Evolutionary conservation across 225 moss, liverwort and hornwort species (phyloP), one percentile per base, ranked within the genome.

Genomic region (Physcomitrellopsis africana): DNA sequence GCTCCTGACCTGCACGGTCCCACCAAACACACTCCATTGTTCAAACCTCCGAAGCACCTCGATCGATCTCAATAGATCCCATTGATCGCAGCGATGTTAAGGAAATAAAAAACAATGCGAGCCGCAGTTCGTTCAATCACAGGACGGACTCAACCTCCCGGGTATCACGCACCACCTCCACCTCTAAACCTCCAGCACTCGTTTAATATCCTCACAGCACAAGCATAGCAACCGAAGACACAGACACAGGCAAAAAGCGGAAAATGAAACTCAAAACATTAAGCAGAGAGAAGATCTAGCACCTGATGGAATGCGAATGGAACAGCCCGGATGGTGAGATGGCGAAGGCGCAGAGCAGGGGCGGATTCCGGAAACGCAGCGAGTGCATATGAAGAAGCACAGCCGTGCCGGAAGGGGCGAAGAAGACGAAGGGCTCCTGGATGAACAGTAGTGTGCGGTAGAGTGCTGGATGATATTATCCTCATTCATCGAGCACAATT

Each of bases 1-100:
- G 5, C 63, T 61, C 61, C 48, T 66, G 66, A 55, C 75, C 72
- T 74, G 17, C 46, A 12, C 63, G 49, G 9, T 10, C 20, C 55
- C 52, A 0, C 1, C 7, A 7, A 46, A 20, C 1, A 41, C 62
- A 63, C 9, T 65, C 18, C 32, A 46, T 17, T 12, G 8, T 0
- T 10, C 9, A 74, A 32, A 29, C 51, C 59, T 44, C 11, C 37
- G 1, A 54, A 8, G 32, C 63, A 24, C 74, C 72, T 23, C 23
- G 59, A 74, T 11, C 58, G 52, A 65, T 24, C 61, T 5, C 52
- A 17, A 12, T 10, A 12, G 7, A 60, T 8, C 44, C 9, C 7
- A 12, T 20, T n/a, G 51, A 52, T 29, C 20, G 1, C 0, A 22
- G 0, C 57, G 1, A 9, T 17, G 26, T 19, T 60, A 26, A 51